Evolutionary conservation across 2,329 filamentous ascomycete genomes (phyloP).

Genomic region (Ascochyta viciae-villosae): DNA sequence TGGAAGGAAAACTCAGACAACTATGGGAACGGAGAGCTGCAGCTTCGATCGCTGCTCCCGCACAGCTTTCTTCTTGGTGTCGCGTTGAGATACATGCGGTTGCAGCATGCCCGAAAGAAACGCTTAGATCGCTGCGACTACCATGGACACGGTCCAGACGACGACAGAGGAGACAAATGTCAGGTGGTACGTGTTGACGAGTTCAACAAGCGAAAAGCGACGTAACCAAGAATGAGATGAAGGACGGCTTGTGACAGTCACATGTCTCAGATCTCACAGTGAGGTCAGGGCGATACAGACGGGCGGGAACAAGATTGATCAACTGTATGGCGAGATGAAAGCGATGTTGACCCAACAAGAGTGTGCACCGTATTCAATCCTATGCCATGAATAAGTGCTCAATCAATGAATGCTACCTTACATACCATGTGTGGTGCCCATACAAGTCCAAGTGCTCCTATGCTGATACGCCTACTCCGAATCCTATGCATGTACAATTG

Average conservation of each 20-base stretch:
- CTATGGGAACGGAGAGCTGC: too few species aligned
- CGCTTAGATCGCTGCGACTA: too few species aligned
- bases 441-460: slow-evolving; percentile 6
- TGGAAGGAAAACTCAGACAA: too few species aligned
- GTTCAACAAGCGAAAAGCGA: too few species aligned
- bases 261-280: neutral
- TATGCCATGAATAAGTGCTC: slow-evolving; percentile 19
- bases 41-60: too few species aligned
- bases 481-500: slow-evolving; percentile 30
- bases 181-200: neutral
- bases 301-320: neutral
- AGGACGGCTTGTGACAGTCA: neutral
- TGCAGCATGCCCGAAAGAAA: too few species aligned
- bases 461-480: slow-evolving; percentile 29
- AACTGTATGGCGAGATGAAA: neutral
- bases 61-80: too few species aligned
- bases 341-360: neutral
- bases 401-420: slow-evolving; percentile 18
- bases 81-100: too few species aligned
- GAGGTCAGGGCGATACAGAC: neutral
- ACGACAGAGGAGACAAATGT: neutral
- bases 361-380: slow-evolving; percentile 20
- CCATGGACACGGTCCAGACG: too few species aligned
- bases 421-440: slow-evolving; percentile 13
- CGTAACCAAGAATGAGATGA: neutral